Percentiles rank a stretch among this genome's conserved stretches.
phyloP scores from a whole-genome alignment of 2,329 filamentous ascomycete species.

The Helotiales sp. region DNA sequence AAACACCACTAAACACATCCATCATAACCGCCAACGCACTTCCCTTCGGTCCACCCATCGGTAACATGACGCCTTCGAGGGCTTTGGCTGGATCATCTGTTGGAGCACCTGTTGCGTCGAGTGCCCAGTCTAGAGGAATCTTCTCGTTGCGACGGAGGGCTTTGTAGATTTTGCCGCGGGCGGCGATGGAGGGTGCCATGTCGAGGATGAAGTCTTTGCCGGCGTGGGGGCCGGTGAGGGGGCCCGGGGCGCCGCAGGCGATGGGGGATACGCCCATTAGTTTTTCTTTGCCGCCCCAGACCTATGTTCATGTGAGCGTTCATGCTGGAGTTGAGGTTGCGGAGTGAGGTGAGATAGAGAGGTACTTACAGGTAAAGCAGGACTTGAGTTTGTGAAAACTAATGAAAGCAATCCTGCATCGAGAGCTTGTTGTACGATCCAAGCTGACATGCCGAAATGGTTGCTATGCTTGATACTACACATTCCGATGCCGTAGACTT shows the following conservation, averaged over 20 bases:
- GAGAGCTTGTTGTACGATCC: slow-evolving; percentile 75
- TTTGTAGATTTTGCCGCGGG: slow-evolving; percentile 73
- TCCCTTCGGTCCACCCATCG: slow-evolving; percentile 84
- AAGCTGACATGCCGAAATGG: slow-evolving; percentile 82
- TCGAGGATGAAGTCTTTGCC: slow-evolving; percentile 54
- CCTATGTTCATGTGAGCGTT: no score
- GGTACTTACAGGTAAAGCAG: slow-evolving; percentile 36
- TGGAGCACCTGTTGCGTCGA: slow-evolving; percentile 67
- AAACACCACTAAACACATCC: slow-evolving; percentile 81
- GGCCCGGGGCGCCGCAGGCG: slow-evolving; percentile 67
- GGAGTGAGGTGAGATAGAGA: no score
- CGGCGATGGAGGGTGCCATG: slow-evolving; percentile 70
- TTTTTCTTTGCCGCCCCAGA: slow-evolving; percentile 36
- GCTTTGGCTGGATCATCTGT: slow-evolving; percentile 73
- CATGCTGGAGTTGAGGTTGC: no score
- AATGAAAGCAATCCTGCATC: slow-evolving; percentile 66
- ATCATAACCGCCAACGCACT: slow-evolving; percentile 80
- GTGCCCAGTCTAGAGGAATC: slow-evolving; percentile 73
- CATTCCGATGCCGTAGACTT: slow-evolving; percentile 70
- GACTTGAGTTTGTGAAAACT: slow-evolving; percentile 38
- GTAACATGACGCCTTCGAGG: slow-evolving; percentile 77
- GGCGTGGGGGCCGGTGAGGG: slow-evolving; percentile 52
- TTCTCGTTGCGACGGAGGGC: slow-evolving; percentile 65
- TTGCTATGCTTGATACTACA: slow-evolving; percentile 75
- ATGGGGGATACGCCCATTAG: slow-evolving; percentile 36